Percentiles rank a stretch among this genome's conserved stretches.
Evolutionary conservation across 768 basidiomycete genomes (phyloP).

Genomic region (Cystofilobasidium ferigula): DNA sequence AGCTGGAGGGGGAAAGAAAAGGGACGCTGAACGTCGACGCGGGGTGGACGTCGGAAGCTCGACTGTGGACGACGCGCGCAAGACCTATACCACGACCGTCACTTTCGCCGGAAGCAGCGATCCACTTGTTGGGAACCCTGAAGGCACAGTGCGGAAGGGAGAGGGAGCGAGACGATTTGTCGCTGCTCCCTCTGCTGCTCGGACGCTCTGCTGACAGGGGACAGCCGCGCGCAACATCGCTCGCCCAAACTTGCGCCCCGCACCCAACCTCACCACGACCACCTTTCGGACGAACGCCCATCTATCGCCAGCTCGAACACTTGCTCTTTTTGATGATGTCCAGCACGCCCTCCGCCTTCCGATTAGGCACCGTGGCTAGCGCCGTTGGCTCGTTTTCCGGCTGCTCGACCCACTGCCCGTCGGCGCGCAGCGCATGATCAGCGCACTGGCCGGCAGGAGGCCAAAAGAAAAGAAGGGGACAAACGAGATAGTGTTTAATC

Average conservation of each 20-base stretch:
- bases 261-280: neutral
- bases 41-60: no score
- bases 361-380: slow-evolving; percentile 37
- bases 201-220: no score
- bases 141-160: no score
- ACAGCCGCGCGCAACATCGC: neutral
- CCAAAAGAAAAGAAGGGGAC: neutral
- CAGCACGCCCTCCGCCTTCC: slow-evolving; percentile 27
- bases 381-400: slow-evolving; percentile 38
- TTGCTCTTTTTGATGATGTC: neutral
- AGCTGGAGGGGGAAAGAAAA: no score
- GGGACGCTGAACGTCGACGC: no score
- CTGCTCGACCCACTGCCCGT: slow-evolving; percentile 35
- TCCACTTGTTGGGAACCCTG: no score
- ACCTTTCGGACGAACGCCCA: neutral
- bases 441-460: neutral
- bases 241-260: neutral
- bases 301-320: slow-evolving; percentile 1
- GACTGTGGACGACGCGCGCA: no score
- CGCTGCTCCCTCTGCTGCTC: no score
- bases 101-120: no score
- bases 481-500: slow-evolving; percentile 33
- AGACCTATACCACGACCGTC: no score
- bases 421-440: neutral
- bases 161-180: no score